phyloP scores from a whole-genome alignment of 306 rosid genomes.

The Sindora glabra region DNA sequence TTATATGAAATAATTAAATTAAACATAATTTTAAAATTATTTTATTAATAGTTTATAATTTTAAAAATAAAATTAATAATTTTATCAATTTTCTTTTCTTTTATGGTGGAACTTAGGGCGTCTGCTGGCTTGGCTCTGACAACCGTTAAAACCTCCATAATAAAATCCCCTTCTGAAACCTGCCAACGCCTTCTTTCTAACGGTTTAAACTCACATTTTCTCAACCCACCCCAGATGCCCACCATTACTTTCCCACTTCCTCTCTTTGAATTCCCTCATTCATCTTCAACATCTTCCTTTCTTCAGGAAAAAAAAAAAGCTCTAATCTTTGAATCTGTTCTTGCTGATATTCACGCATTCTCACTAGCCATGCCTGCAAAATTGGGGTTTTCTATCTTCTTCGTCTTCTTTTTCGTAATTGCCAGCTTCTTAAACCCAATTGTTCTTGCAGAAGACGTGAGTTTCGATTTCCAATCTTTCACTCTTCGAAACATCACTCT shows the following conservation, averaged over 20 bases:
- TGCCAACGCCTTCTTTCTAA: slow-evolving; percentile 1
- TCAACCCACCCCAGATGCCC: not conserved
- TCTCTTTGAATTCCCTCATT: not conserved
- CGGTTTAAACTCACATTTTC: slow-evolving; percentile 16
- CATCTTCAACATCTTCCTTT: not conserved
- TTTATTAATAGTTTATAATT: no score
- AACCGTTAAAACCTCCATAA: not conserved
- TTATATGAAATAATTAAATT: no score
- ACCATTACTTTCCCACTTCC: not conserved
- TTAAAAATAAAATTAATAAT: no score
- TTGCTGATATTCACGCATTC: not conserved
- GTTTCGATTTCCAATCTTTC: slow-evolving; percentile 52
- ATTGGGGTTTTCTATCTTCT: slow-evolving; percentile 25
- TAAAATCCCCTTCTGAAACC: not conserved
- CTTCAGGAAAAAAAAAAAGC: no score
- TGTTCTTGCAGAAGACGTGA: slow-evolving; percentile 13
- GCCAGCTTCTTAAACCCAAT: not conserved
- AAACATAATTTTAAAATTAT: no score
- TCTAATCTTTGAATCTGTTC: not conserved
- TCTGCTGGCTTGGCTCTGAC: no score
- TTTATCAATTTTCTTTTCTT: no score
- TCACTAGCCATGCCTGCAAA: slow-evolving; percentile 26
- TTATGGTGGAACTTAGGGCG: no score
- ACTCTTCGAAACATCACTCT: slow-evolving; percentile 71
- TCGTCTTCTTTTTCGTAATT: not conserved